Percentiles rank a stretch among this genome's conserved stretches.
Evolutionary conservation across 176 grass and related monocot species (phyloP).

Genomic region (Thinopyrum elongatum): DNA sequence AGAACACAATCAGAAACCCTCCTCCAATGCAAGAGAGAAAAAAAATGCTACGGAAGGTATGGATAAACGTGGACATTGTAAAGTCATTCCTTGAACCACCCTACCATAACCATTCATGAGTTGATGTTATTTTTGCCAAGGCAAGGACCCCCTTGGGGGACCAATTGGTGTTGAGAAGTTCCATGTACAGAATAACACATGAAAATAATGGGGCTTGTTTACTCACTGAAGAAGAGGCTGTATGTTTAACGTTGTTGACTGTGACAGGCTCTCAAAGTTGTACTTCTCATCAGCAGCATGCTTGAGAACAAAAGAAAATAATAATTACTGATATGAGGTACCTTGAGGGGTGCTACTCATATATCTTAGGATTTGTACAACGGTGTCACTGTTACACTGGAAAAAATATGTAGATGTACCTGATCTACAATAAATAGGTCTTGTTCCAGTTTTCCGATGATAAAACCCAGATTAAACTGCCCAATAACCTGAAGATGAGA

Average conservation of each 20-base stretch:
- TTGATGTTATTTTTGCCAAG: neutral
- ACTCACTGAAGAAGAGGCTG: conserved; percentile 94
- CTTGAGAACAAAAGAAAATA: conserved; percentile 53
- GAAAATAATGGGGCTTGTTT: conserved; percentile 38
- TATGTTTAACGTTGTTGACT: conserved; percentile 87
- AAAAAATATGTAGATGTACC: conserved; percentile 49
- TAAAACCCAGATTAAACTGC: conserved; percentile 99
- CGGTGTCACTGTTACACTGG: neutral
- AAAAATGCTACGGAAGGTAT: conserved; percentile 4
- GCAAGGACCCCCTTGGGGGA: neutral
- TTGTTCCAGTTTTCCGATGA: conserved; percentile 83
- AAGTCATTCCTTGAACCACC: neutral
- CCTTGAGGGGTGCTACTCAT: conserved; percentile 34
- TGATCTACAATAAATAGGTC: conserved; percentile 99
- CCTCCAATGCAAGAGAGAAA: neutral
- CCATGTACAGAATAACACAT: conserved; percentile 12
- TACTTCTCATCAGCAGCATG: conserved; percentile 99
- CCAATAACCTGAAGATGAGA: conserved; percentile 73
- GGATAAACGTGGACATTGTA: conserved; percentile 1
- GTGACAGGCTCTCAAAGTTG: conserved; percentile 92
- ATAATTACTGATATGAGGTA: neutral
- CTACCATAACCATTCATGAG: neutral
- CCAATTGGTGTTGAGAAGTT: conserved; percentile 4
- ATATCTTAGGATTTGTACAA: conserved; percentile 27
- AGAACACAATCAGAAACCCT: conserved; percentile 34